A percentile compares a stretch with the other conserved stretches of the same genome.
phyloP scores from a whole-genome alignment of 208 protist species.

The Trypanosoma congolense region DNA sequence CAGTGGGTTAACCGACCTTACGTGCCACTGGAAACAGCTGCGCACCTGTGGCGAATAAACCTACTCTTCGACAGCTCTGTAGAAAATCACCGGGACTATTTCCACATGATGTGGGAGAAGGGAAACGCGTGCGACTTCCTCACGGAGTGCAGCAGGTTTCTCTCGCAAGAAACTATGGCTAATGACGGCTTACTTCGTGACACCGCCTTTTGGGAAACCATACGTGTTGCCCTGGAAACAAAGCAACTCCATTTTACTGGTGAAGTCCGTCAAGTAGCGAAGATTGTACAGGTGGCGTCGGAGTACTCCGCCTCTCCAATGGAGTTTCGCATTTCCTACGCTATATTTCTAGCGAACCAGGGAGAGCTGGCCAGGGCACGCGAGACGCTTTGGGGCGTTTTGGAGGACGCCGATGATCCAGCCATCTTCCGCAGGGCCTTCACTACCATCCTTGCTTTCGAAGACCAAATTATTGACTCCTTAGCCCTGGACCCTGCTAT shows the following conservation, averaged over 20 bases:
- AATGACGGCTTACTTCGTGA: conserved; percentile 34
- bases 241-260: conserved; percentile 43
- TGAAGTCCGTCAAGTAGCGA: conserved; percentile 27
- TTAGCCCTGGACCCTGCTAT: conserved; percentile 51
- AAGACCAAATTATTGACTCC: conserved; percentile 72
- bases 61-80: conserved; percentile 52
- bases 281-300: conserved; percentile 39
- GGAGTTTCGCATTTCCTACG: conserved; percentile 43
- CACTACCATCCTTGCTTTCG: conserved; percentile 47
- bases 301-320: conserved; percentile 44
- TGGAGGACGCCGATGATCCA: conserved; percentile 46
- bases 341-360: conserved; percentile 67
- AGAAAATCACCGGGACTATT: conserved; percentile 50
- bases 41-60: conserved; percentile 51
- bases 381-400: conserved; percentile 29
- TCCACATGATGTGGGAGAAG: conserved; percentile 49
- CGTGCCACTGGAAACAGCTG: conserved; percentile 46
- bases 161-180: conserved; percentile 1
- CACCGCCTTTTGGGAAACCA: conserved; percentile 56
- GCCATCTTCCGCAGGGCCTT: conserved; percentile 45
- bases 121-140: conserved; percentile 42
- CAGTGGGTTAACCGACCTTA: conserved; percentile 34
- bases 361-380: conserved; percentile 48
- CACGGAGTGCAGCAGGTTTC: conserved; percentile 43
- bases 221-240: conserved; percentile 46